Conservation (phyloP, 148 eudicot species). For the Salicornia ramosissima region DNA sequence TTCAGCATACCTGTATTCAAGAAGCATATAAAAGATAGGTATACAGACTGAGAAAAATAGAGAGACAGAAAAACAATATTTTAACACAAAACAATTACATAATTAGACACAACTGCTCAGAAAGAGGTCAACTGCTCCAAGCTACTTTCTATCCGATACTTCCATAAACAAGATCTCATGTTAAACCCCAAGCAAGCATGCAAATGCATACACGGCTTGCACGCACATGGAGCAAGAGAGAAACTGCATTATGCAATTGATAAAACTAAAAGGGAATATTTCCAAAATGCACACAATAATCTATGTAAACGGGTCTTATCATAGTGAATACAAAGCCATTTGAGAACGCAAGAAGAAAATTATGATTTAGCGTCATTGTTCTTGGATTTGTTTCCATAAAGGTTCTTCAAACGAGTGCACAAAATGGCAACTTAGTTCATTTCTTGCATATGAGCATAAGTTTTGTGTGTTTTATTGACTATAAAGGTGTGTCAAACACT, state of each 20-base stretch:
- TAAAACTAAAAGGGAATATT: neutral
- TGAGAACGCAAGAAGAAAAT: neutral
- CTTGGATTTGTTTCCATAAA: neutral
- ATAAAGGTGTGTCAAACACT: too few relatives aligned
- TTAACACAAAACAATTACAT: neutral
- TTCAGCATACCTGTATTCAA: conserved; percentile 53
- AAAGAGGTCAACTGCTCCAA: neutral
- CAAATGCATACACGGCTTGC: too few relatives aligned
- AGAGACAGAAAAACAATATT: too few relatives aligned
- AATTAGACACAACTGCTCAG: neutral
- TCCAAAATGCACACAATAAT: neutral
- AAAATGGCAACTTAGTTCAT: too few relatives aligned
- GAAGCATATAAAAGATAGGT: neutral
- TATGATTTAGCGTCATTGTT: neutral
- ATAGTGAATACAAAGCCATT: neutral
- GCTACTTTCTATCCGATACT: neutral
- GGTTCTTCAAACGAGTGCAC: neutral
- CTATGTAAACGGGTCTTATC: neutral
- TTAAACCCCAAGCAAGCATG: too few relatives aligned
- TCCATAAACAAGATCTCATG: too few relatives aligned
- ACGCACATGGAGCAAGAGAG: too few relatives aligned
- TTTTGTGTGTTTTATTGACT: too few relatives aligned
- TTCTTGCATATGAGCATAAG: neutral
- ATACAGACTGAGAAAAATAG: too few relatives aligned
- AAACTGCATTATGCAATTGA: neutral